Evolutionary conservation across 345 rosid species (phyloP), one percentile per base, ranked within the genome.

Genomic region (Microcos paniculata): DNA sequence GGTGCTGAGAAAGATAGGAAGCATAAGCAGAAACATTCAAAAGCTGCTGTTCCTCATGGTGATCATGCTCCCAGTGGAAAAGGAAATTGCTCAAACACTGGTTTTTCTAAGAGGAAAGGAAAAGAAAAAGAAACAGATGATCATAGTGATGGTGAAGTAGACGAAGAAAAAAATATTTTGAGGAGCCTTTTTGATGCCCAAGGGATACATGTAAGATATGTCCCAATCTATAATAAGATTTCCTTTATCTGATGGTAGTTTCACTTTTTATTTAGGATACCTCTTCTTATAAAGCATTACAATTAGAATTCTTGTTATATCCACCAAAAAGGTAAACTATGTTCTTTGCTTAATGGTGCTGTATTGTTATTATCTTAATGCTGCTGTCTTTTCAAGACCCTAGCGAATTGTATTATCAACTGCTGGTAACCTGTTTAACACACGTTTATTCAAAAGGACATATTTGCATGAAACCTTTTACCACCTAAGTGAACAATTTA

Each of bases 191-290:
- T 93, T 69, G 93, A 88, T 80, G 86, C 99, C 57, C 82, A 88
- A 64, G 99, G 98, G 77, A 87, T 96, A 75, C 99, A 93, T 86
- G 99, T 91, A 84, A 87, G 94, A 82, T 78, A 71, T 73, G 75
- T 62, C 23, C 7, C 18, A 24, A 38, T 69, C 33, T 72, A 64
- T 31, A 10, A 4, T 49, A 28, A 31, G 46, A 58, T 75, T 67
- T 61, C 68, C 21, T 75, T 75, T n/a, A 12, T 62, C 56, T 62
- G 35, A 30, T 49, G 53, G 15, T 71, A 28, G 52, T 75, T 67
- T 67, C 71, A 24, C 45, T 26, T 62, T 62, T 9, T 35, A 43
- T 35, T 61, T 16, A 2, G 6, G 4, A 58, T 19, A 40, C 28
- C 16, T 11, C 26, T 63, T 40, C 70, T 4, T 65, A 1, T 10